phyloP scores from a whole-genome alignment of 1,284 basidiomycete species.

The Ustilago hordei region DNA sequence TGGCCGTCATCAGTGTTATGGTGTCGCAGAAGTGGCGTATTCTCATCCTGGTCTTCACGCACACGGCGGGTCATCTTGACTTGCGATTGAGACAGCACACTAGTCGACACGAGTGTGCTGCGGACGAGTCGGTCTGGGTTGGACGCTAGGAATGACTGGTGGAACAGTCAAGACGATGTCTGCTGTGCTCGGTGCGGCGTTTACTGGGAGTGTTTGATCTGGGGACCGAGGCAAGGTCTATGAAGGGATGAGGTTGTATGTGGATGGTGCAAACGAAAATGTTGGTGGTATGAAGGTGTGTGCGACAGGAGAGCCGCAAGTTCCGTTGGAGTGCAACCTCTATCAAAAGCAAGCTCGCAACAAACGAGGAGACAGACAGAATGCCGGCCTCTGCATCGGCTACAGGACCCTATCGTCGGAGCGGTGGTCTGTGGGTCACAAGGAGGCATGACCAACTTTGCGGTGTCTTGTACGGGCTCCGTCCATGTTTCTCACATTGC shows the following conservation, averaged over 20 bases:
- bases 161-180: background rate
- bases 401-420: background rate
- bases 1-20: constrained; percentile 7
- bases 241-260: too few species aligned
- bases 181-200: background rate
- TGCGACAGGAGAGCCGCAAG: background rate
- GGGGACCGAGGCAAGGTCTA: too few species aligned
- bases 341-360: background rate
- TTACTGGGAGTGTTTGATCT: too few species aligned
- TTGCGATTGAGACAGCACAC: background rate
- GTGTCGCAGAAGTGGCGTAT: constrained; percentile 30
- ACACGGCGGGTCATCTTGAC: constrained; percentile 25
- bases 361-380: background rate
- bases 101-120: background rate
- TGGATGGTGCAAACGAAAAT: background rate
- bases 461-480: background rate
- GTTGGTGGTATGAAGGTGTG: background rate
- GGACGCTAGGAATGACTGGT: too few species aligned
- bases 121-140: background rate
- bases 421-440: background rate
- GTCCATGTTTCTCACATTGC: background rate
- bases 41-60: constrained; percentile 21
- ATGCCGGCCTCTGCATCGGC: background rate
- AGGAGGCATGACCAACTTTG: background rate
- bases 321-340: background rate